Conservation (phyloP, 306 rosid species). For the Trifolium dubium region DNA sequence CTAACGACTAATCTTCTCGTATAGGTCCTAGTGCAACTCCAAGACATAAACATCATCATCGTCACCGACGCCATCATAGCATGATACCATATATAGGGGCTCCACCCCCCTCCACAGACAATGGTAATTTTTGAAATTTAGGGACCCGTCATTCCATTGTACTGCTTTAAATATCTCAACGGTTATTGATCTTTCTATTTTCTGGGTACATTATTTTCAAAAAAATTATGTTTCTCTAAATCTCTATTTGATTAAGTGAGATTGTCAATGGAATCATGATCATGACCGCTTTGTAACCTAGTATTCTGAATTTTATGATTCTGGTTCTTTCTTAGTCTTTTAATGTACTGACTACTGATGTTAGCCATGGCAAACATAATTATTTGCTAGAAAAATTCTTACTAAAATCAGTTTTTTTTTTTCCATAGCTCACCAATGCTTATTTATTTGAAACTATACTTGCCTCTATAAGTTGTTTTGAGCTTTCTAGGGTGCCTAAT, state of each 20-base stretch:
- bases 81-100: constrained; percentile 57
- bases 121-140: constrained; percentile 55
- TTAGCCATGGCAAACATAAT: constrained; percentile 17
- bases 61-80: constrained; percentile 54
- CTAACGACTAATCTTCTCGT: constrained; percentile 33
- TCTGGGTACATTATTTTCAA: constrained; percentile 8
- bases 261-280: constrained; percentile 11
- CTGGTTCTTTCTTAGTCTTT: background rate
- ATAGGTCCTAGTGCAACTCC: constrained; percentile 62
- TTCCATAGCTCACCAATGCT: background rate
- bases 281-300: constrained; percentile 3
- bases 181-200: constrained; percentile 1
- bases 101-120: constrained; percentile 74
- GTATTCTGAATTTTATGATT: constrained; percentile 32
- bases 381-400: constrained; percentile 16
- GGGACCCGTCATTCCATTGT: background rate
- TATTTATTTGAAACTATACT: constrained; percentile 17
- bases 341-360: constrained; percentile 4
- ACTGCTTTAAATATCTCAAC: constrained; percentile 22
- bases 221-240: constrained; percentile 31
- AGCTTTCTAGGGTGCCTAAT: constrained; percentile 1
- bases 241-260: constrained; percentile 30
- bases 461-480: constrained; percentile 25
- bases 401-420: constrained; percentile 2
- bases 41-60: constrained; percentile 44